Evolutionary conservation across 2,329 filamentous ascomycete species (phyloP).

Genomic region (Verticillium dahliae): DNA sequence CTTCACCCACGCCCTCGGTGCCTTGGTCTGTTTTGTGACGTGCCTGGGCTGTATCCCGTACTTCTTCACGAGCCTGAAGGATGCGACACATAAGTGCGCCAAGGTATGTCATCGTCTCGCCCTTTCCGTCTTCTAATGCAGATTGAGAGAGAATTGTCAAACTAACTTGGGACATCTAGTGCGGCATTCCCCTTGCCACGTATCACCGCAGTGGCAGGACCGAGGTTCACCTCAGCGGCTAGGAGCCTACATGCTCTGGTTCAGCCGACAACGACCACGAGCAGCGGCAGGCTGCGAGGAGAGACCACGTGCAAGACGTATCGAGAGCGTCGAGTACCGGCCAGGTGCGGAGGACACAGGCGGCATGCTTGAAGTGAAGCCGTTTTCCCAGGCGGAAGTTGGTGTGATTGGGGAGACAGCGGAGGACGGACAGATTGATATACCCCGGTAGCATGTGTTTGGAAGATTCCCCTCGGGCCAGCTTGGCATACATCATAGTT

Average conservation of each 20-base stretch:
- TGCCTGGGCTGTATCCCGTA: conserved; percentile 17
- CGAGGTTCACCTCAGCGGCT: conserved; percentile 13
- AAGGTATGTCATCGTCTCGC: conserved; percentile 7
- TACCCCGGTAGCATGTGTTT: background rate
- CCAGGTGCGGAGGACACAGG: background rate
- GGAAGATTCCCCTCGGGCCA: background rate
- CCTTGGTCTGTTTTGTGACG: conserved; percentile 13
- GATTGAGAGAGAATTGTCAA: too few species aligned
- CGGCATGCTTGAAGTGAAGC: background rate
- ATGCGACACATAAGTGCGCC: conserved; percentile 14
- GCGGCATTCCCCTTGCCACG: conserved; percentile 15
- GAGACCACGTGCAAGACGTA: too few species aligned
- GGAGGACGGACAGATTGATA: background rate
- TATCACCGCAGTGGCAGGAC: conserved; percentile 18
- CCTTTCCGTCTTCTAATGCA: too few species aligned
- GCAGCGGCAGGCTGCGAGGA: too few species aligned
- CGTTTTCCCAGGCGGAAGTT: background rate
- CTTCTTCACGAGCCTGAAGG: conserved; percentile 13
- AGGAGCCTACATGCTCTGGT: too few species aligned
- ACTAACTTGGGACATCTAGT: conserved; percentile 4
- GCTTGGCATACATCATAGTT: background rate
- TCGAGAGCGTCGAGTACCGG: too few species aligned
- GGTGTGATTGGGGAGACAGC: background rate
- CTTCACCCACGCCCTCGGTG: conserved; percentile 15
- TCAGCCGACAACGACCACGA: too few species aligned